These are phyloP conservation scores for Hymenoscyphus repandus DNA, from an alignment of 2,329 filamentous ascomycete genomes.

Conservation along the genomic window DNA sequence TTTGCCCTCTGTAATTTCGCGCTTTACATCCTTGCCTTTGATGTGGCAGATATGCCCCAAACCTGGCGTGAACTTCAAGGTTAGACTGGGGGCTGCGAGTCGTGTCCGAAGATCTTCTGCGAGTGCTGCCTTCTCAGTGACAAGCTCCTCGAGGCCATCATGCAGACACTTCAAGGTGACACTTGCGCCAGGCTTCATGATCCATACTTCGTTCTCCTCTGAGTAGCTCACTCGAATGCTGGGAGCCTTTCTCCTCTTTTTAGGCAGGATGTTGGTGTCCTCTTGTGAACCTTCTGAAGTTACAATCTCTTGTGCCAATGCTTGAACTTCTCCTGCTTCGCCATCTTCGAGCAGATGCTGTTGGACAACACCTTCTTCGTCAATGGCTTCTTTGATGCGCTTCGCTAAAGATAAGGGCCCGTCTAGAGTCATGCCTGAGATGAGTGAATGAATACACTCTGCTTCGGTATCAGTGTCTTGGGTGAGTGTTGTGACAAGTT, in stretches of 20 bases:
- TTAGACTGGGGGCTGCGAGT: constrained; percentile 60
- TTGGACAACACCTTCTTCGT: constrained; percentile 83
- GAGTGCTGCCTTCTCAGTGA: constrained; percentile 55
- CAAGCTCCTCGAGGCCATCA: constrained; percentile 54
- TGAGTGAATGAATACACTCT: constrained; percentile 41
- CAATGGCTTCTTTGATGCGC: constrained; percentile 72
- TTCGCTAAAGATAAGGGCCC: constrained; percentile 63
- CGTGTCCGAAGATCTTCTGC: constrained; percentile 55
- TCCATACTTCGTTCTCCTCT: constrained; percentile 56
- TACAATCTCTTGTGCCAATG: constrained; percentile 68
- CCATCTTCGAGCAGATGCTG: constrained; percentile 73
- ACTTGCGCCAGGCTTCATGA: constrained; percentile 67
- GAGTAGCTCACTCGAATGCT: constrained; percentile 54
- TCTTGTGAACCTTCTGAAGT: constrained; percentile 57
- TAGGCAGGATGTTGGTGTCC: constrained; percentile 44
- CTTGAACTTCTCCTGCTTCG: constrained; percentile 64
- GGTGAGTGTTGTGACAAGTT: constrained; percentile 50
- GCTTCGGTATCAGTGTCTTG: constrained; percentile 14
- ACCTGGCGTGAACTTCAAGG: constrained; percentile 79
- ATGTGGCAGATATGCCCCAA: constrained; percentile 89
- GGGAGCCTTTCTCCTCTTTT: constrained; percentile 36
- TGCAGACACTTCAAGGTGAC: constrained; percentile 62
- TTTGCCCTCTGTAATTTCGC: constrained; percentile 28
- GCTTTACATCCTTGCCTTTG: constrained; percentile 65
- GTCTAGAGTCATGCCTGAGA: constrained; percentile 58